phyloP scores from a whole-genome alignment of 371 early-diverging fungal species.

The Rhizopus microsporus region DNA sequence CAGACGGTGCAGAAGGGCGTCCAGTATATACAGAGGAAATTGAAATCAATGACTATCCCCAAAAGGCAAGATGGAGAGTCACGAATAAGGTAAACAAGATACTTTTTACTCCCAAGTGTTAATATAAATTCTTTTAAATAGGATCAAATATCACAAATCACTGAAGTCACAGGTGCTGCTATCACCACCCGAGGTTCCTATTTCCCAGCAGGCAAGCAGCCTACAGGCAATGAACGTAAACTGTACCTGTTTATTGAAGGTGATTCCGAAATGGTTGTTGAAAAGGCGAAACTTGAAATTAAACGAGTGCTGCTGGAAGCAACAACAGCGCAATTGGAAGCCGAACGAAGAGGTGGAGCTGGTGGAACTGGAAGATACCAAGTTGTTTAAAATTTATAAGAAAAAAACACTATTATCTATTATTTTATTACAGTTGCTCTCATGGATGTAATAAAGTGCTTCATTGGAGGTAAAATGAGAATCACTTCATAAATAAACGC shows the following conservation, averaged over 20 bases:
- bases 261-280: constrained; percentile 86
- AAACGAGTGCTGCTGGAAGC: constrained; percentile 89
- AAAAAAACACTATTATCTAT: too few species aligned
- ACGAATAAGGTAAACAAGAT: constrained; percentile 78
- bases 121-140: constrained; percentile 18
- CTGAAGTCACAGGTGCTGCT: constrained; percentile 90
- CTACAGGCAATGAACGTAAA: constrained; percentile 80
- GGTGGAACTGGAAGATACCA: constrained; percentile 50
- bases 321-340: constrained; percentile 71
- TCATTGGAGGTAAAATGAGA: too few species aligned
- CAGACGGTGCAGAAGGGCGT: constrained; percentile 32
- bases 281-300: constrained; percentile 92
- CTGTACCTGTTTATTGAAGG: constrained; percentile 94
- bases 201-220: constrained; percentile 83
- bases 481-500: too few species aligned
- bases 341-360: constrained; percentile 56
- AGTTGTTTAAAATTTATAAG: constrained; percentile 35
- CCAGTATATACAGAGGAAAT: constrained; percentile 81
- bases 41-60: constrained; percentile 97
- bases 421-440: too few species aligned
- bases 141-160: constrained; percentile 90
- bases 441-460: too few species aligned
- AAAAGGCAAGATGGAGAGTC: constrained; percentile 94
- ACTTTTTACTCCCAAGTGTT: not conserved
- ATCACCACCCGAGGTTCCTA: constrained; percentile 93